A percentile compares a stretch with the other conserved stretches of the same genome.
Conservation (phyloP, 352 stramenopile species). For the Pilasporangium apinafurcum region DNA sequence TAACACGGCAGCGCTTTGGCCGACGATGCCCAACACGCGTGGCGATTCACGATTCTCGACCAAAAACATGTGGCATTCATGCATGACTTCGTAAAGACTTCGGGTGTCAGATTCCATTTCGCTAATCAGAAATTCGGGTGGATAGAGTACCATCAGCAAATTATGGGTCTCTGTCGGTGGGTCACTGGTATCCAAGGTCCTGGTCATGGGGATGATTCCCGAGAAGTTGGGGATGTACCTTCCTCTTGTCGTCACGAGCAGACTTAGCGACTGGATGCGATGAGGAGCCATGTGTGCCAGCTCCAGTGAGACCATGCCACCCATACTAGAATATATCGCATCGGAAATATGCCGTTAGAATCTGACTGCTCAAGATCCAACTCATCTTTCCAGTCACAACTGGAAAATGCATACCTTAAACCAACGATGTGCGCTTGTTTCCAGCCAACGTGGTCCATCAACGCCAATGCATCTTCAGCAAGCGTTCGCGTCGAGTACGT, state of each 20-base stretch:
- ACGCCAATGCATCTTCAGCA: slow-evolving; percentile 24
- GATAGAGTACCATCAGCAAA: slow-evolving; percentile 51
- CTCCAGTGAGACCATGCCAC: slow-evolving; percentile 67
- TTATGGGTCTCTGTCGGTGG: slow-evolving; percentile 26
- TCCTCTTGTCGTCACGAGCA: slow-evolving; percentile 57
- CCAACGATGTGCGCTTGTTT: slow-evolving; percentile 24
- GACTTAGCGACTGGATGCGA: slow-evolving; percentile 47
- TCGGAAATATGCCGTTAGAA: no score
- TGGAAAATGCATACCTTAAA: slow-evolving; percentile 10
- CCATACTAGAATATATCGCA: no score
- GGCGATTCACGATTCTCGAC: neutral
- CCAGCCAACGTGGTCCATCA: slow-evolving; percentile 37
- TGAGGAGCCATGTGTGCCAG: slow-evolving; percentile 30
- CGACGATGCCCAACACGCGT: no score
- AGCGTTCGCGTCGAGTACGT: slow-evolving; percentile 37
- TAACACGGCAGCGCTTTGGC: slow-evolving; percentile 21
- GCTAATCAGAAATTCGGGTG: no score
- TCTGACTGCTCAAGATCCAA: no score
- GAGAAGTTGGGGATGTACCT: slow-evolving; percentile 27
- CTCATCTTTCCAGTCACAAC: neutral
- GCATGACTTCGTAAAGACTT: no score
- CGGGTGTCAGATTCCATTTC: no score
- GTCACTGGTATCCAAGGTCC: slow-evolving; percentile 31
- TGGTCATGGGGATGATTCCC: slow-evolving; percentile 16
- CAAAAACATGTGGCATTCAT: slow-evolving; percentile 1